Evolutionary conservation across 2,329 filamentous ascomycete species (phyloP), one percentile per base, ranked within the genome.

Genomic region (Fusarium agapanthi): DNA sequence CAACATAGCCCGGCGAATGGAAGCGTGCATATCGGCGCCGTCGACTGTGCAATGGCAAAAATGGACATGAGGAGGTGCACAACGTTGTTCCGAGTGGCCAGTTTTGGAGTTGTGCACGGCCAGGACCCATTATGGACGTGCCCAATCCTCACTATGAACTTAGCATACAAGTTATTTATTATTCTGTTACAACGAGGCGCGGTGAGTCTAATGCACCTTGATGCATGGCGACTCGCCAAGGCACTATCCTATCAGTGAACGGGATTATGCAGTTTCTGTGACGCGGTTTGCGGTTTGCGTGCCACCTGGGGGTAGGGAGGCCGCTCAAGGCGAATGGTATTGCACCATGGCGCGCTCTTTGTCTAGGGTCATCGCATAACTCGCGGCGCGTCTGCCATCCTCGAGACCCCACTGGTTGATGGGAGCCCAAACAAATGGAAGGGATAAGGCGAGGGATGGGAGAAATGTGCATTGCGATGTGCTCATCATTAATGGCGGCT

Each of bases 201-300:
- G 68, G 73, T 59, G 65, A 73, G 51, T 64, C 58, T 51, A 69
- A 70, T 63, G 63, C 69, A 73, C 43, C 65, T 47, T 58, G 58
- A 73, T 76, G 72, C 62, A 73, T 61, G 56, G 66, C 61, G 68
- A 67, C 69, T 67, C 56, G 61, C 61, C 64, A 73, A 68, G 71
- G 65, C 47, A 63, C 68, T 57, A 61, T 59, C 80, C 79, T 75
- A 79, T 81, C 79, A 79, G 67, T 73, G 71, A 41, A 71, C 79
- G 76, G 72, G 68, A 76, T 79, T 81, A 76, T 81, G 80, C 80
- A 81, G 74, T 75, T 72, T 76, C 78, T 80, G 79, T 81, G 79
- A 81, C 75, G 75, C 75, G 60, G 64, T 56, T 72, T 74, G 64
- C 43, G 71, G 75, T 75, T 76, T 78, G 76, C 76, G 78, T 79